Conservation (phyloP, 2,329 filamentous ascomycete species). For the Colletotrichum euphorbiae region DNA sequence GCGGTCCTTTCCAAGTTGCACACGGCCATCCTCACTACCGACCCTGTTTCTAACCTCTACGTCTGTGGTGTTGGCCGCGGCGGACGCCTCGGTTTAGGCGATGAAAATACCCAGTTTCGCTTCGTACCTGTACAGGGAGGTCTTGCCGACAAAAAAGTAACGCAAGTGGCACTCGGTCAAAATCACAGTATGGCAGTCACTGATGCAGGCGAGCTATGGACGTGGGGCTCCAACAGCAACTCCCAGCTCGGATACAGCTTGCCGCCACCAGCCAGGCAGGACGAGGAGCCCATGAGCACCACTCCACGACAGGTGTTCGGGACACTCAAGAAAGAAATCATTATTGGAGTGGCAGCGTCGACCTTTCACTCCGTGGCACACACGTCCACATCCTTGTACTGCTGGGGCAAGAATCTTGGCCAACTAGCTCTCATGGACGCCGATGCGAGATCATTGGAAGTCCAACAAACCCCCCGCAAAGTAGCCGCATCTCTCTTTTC, state of each 20-base stretch:
- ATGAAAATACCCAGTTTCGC: slow-evolving; percentile 88
- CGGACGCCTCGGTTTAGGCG: slow-evolving; percentile 87
- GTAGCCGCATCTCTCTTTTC: slow-evolving; percentile 88
- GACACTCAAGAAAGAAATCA: slow-evolving; percentile 84
- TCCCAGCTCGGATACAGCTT: slow-evolving; percentile 89
- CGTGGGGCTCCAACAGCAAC: slow-evolving; percentile 90
- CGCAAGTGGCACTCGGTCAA: slow-evolving; percentile 85
- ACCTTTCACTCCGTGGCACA: slow-evolving; percentile 92
- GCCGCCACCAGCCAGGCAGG: slow-evolving; percentile 72
- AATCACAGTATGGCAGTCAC: slow-evolving; percentile 91
- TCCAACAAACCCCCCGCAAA: slow-evolving; percentile 84
- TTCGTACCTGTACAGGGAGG: slow-evolving; percentile 86
- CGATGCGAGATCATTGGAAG: slow-evolving; percentile 88
- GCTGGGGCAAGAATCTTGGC: slow-evolving; percentile 94
- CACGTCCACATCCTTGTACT: slow-evolving; percentile 84
- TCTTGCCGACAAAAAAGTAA: slow-evolving; percentile 78
- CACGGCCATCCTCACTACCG: slow-evolving; percentile 87
- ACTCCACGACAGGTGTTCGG: slow-evolving; percentile 92
- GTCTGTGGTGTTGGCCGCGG: slow-evolving; percentile 92
- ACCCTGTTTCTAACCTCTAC: slow-evolving; percentile 90
- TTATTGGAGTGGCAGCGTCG: slow-evolving; percentile 88
- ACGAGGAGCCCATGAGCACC: slow-evolving; percentile 86
- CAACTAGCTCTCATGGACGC: slow-evolving; percentile 95
- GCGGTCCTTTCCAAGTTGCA: slow-evolving; percentile 91
- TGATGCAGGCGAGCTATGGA: slow-evolving; percentile 89